phyloP scores from a whole-genome alignment of 1,284 basidiomycete species.

The Neotropicomus parvogracilis region DNA sequence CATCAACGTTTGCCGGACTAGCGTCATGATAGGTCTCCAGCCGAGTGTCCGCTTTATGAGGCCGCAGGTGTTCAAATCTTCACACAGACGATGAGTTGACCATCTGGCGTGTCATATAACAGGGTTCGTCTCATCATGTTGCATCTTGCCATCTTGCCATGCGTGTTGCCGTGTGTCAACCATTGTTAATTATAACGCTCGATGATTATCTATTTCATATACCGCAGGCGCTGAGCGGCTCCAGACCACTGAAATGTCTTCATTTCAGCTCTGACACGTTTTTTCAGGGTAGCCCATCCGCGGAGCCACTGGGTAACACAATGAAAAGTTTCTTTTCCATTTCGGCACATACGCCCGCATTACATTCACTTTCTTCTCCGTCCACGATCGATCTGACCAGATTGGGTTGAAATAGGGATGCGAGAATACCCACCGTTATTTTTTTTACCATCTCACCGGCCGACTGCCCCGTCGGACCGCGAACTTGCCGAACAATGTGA shows the following conservation, averaged over 20 bases:
- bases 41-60: too few species aligned
- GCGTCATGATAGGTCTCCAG: slow-evolving; percentile 1
- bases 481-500: slow-evolving; percentile 1
- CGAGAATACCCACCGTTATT: neutral
- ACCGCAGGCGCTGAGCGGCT: neutral
- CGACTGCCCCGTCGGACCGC: neutral
- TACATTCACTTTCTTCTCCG: neutral
- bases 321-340: neutral
- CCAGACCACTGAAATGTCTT: neutral
- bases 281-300: slow-evolving; percentile 12
- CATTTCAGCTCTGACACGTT: slow-evolving; percentile 5
- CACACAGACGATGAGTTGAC: slow-evolving; percentile 9
- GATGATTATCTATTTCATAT: slow-evolving; percentile 2
- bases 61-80: neutral
- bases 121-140: neutral
- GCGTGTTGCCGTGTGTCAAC: neutral
- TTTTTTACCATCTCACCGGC: neutral
- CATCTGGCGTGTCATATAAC: neutral
- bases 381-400: slow-evolving; percentile 8
- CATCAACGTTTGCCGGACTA: slow-evolving; percentile 2
- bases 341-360: neutral
- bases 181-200: neutral
- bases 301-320: neutral
- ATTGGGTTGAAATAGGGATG: slow-evolving; percentile 3
- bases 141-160: neutral